Evolutionary conservation across 2,329 filamentous ascomycete species (phyloP).

Genomic region (Exserohilum rostratum): DNA sequence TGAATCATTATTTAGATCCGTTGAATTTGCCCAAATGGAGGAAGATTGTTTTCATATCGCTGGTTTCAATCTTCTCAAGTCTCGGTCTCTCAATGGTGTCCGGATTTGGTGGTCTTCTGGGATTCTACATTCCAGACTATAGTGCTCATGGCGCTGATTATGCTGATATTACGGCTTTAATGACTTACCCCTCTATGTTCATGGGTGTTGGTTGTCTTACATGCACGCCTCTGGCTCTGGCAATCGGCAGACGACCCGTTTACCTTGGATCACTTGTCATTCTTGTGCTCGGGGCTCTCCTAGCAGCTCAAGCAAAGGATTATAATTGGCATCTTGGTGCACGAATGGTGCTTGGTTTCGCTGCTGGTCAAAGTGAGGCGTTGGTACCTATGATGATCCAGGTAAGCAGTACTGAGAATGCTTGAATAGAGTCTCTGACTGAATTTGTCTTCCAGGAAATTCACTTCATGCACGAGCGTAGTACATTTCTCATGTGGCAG

Average conservation of each 20-base stretch:
- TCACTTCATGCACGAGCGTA: constrained; percentile 55
- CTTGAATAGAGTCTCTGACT: background rate
- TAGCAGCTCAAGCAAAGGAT: constrained; percentile 18
- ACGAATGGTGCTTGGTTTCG: constrained; percentile 49
- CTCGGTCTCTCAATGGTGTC: constrained; percentile 50
- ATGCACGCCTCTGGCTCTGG: constrained; percentile 27
- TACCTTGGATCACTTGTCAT: constrained; percentile 23
- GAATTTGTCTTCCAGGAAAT: constrained; percentile 23
- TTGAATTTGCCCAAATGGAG: constrained; percentile 37
- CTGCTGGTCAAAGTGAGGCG: constrained; percentile 53
- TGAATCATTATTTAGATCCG: constrained; percentile 31
- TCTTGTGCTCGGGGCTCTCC: constrained; percentile 13
- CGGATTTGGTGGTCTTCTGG: constrained; percentile 51
- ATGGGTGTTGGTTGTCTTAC: constrained; percentile 32
- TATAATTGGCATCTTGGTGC: constrained; percentile 46
- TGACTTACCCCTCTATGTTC: constrained; percentile 37
- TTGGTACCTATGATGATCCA: constrained; percentile 51
- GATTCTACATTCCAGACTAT: constrained; percentile 52
- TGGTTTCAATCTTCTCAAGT: constrained; percentile 45
- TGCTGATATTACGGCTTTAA: constrained; percentile 48
- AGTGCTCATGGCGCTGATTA: constrained; percentile 45
- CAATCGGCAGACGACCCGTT: constrained; percentile 30
- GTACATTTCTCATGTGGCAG: constrained; percentile 51
- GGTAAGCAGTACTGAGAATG: constrained; percentile 6
- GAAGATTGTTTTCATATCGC: constrained; percentile 36